These are phyloP conservation scores for Elongisporangium senticosum DNA, from an alignment of 352 stramenopile genomes.

Conservation along the genomic window DNA sequence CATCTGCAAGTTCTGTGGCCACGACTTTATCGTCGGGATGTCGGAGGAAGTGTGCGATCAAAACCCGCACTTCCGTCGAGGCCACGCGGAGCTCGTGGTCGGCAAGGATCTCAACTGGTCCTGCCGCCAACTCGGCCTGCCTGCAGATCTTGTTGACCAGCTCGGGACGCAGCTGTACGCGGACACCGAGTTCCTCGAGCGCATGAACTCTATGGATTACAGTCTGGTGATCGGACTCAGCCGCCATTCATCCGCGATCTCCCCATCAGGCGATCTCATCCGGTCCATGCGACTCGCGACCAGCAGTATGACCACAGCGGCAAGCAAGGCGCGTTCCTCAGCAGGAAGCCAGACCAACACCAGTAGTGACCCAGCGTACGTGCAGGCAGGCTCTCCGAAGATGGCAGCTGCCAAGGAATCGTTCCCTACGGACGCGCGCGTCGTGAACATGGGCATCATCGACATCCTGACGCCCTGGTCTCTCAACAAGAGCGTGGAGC, in stretches of 20 bases:
- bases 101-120: conserved; percentile 89
- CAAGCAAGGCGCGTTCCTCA: background rate
- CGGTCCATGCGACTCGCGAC: conserved; percentile 19
- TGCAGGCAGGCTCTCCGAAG: conserved; percentile 51
- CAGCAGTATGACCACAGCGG: conserved; percentile 1
- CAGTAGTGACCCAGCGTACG: conserved; percentile 39
- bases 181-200: conserved; percentile 90
- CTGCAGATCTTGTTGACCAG: conserved; percentile 60
- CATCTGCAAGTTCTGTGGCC: conserved; percentile 85
- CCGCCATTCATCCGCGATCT: conserved; percentile 13
- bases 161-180: conserved; percentile 81
- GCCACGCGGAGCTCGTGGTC: conserved; percentile 73
- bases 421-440: conserved; percentile 60
- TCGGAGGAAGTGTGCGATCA: conserved; percentile 68
- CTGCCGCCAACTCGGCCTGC: conserved; percentile 64
- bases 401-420: conserved; percentile 21
- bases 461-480: conserved; percentile 96
- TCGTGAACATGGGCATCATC: conserved; percentile 96
- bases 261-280: background rate
- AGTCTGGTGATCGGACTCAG: conserved; percentile 92
- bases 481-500: conserved; percentile 89
- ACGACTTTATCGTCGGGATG: conserved; percentile 85
- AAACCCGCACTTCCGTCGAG: conserved; percentile 51
- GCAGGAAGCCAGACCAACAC: conserved; percentile 17
- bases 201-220: conserved; percentile 98